Evolutionary conservation across 1,139 yeast genomes (phyloP), one percentile per base, ranked within the genome.

Genomic region (Nadsonia commutata): DNA sequence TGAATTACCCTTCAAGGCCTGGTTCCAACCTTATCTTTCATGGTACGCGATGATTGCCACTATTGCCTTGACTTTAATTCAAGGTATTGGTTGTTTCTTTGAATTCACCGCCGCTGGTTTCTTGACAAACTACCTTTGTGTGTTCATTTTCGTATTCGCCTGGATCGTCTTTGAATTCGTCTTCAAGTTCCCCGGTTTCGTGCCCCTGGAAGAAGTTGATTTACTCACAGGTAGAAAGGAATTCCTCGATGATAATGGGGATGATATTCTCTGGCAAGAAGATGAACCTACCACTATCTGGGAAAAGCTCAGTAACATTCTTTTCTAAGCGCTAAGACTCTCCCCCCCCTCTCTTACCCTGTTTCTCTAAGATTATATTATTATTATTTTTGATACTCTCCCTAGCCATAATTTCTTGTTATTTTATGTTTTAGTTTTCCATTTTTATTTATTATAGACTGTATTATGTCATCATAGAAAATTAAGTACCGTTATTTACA

Each of bases 151-250:
- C 56, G 60, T 66, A 0, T 49, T 69, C 1, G 68, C 79, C 41
- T 80, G 76, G 56, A 23, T 71, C 36, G 70, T 73, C 1, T 80
- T 79, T 62, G 74, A 74, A 52, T 41, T 76, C 5, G 39, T 52
- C 36, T 57, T 74, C 21, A 68, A 72, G 51, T 74, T 81, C 9
- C 74, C 82, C 1, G 53, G 54, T 42, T 53, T 70, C 23, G 75
- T 70, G 37, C 70, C 80, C 48, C 62, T 80, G 42, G 85, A 79
- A 50, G 77, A 79, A 31, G 58, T 80, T 45, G 90, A 80, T 57
- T 67, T 78, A 52, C 90, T 80, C 57, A 69, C 81, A 1, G 90
- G 88, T 1, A 66, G 88, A 57, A 68, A 84, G 40, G 88, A 80
- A 43, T 50, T 54, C 43, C 57, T 54, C 2, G 44, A 42, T 23